Evolutionary conservation across 306 rosid species (phyloP).

Genomic region (Argentina anserina): DNA sequence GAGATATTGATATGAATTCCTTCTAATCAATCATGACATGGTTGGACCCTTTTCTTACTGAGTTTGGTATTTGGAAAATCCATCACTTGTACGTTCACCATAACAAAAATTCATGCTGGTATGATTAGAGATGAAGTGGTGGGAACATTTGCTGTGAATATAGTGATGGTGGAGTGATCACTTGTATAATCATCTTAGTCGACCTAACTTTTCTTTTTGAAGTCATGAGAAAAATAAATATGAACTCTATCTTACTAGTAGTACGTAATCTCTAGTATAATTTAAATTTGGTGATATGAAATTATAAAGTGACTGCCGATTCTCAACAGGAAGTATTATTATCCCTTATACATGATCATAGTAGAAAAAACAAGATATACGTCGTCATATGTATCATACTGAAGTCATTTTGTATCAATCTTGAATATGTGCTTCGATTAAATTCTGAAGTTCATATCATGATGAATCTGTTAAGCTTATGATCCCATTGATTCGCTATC

Average conservation of each 20-base stretch:
- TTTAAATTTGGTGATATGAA: not conserved
- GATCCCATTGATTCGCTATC: not conserved
- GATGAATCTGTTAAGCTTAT: not conserved
- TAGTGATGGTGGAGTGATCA: not conserved
- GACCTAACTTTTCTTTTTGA: not conserved
- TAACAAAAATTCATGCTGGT: slow-evolving; percentile 29
- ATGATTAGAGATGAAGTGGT: slow-evolving; percentile 37
- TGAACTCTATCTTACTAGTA: not conserved
- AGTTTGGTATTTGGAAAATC: slow-evolving; percentile 15
- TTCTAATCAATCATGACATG: slow-evolving; percentile 43
- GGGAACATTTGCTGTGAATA: slow-evolving; percentile 22
- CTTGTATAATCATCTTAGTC: slow-evolving; percentile 2
- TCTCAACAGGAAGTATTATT: not conserved
- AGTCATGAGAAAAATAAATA: not conserved
- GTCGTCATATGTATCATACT: too few relatives aligned
- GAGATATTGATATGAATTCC: slow-evolving; percentile 25
- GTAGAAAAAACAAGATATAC: not conserved
- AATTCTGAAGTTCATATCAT: not conserved
- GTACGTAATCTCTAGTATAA: not conserved
- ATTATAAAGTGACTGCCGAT: too few relatives aligned
- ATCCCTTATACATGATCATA: too few relatives aligned
- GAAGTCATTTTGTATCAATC: too few relatives aligned
- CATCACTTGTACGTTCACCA: slow-evolving; percentile 20
- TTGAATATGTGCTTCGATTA: not conserved
- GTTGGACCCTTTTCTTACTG: slow-evolving; percentile 37